Percentiles rank a stretch among this genome's conserved stretches.
These are phyloP conservation scores for Linum lewisii DNA, from an alignment of 345 rosid species.

Conservation along the genomic window DNA sequence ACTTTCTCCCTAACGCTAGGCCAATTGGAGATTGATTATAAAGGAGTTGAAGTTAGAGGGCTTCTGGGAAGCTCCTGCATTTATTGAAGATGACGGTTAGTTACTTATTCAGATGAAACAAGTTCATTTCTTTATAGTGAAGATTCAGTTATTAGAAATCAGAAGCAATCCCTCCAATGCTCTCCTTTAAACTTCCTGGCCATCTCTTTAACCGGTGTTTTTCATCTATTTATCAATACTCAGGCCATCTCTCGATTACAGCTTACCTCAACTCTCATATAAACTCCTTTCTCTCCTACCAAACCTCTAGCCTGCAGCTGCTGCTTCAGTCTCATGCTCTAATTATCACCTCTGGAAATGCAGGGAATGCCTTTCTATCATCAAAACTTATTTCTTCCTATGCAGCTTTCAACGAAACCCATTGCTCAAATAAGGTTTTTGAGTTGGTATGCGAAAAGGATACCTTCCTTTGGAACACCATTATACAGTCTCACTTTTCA, in stretches of 20 bases:
- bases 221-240: too few relatives aligned
- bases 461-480: slow-evolving; percentile 58
- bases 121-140: too few relatives aligned
- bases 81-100: too few relatives aligned
- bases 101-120: too few relatives aligned
- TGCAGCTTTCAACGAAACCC: slow-evolving; percentile 27
- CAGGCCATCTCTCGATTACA: slow-evolving; percentile 18
- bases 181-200: neutral
- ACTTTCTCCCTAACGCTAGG: too few relatives aligned
- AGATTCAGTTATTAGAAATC: neutral
- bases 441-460: slow-evolving; percentile 30
- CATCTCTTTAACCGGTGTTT: neutral
- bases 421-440: slow-evolving; percentile 31
- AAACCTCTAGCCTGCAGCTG: slow-evolving; percentile 17
- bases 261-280: slow-evolving; percentile 31
- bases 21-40: too few relatives aligned
- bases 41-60: too few relatives aligned
- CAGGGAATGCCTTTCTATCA: slow-evolving; percentile 39
- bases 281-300: slow-evolving; percentile 22
- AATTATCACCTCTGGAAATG: slow-evolving; percentile 39
- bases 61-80: too few relatives aligned
- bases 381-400: slow-evolving; percentile 55
- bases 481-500: slow-evolving; percentile 60
- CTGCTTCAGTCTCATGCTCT: slow-evolving; percentile 40
- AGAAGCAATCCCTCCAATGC: neutral